A percentile compares a stretch with the other conserved stretches of the same genome.
Conservation (phyloP, 257 asterid species). For the Forsythia suspensa region DNA sequence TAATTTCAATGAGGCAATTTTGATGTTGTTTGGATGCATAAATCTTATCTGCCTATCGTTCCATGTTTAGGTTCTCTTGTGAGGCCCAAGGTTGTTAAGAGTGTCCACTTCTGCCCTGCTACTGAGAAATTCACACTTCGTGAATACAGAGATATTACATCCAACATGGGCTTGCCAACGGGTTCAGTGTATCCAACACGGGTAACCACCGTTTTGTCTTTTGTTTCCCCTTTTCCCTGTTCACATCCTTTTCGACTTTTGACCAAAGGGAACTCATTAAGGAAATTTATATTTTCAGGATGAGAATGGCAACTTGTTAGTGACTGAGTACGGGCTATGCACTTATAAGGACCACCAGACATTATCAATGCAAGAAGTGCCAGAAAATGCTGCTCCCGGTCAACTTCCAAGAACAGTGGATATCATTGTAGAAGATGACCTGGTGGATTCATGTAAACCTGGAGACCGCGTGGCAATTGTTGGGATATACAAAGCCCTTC, state of each 20-base stretch:
- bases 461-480: constrained; percentile 96
- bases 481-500: constrained; percentile 93
- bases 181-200: constrained; percentile 97
- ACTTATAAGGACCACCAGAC: constrained; percentile 92
- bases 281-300: constrained; percentile 46
- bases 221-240: neutral
- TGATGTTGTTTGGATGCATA: constrained; percentile 7
- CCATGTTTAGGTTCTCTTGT: constrained; percentile 80
- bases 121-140: constrained; percentile 73
- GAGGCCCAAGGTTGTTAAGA: constrained; percentile 98
- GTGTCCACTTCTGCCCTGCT: constrained; percentile 87
- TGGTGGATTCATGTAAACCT: constrained; percentile 96
- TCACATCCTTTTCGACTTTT: constrained; percentile 4
- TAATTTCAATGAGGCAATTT: constrained; percentile 11
- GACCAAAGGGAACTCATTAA: constrained; percentile 9
- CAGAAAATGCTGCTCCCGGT: constrained; percentile 98
- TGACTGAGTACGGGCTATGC: constrained; percentile 88
- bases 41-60: constrained; percentile 5
- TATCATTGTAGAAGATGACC: constrained; percentile 83
- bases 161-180: constrained; percentile 91
- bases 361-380: constrained; percentile 93
- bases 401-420: constrained; percentile 96
- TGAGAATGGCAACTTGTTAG: constrained; percentile 85
- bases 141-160: constrained; percentile 90
- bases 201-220: constrained; percentile 39